Evolutionary conservation across 1,284 basidiomycete species (phyloP).

Genomic region (Cryptococcus sp.): DNA sequence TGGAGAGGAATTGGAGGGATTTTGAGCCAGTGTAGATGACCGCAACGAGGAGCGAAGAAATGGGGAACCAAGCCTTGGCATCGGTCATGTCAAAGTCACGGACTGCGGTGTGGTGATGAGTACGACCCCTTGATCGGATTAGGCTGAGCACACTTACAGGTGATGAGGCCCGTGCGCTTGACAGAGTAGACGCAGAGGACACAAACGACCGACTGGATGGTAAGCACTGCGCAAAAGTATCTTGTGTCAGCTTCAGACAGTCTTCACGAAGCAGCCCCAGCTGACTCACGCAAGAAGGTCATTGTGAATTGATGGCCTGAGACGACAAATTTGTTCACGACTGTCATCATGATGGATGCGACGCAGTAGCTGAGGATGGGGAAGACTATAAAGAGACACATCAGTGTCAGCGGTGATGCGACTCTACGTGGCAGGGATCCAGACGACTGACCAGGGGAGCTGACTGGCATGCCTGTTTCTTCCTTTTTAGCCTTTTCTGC

Average conservation of each 20-base stretch:
- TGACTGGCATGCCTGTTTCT: constrained; percentile 26
- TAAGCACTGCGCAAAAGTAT: constrained; percentile 59
- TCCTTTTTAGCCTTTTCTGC: constrained; percentile 38
- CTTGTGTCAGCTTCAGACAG: background rate
- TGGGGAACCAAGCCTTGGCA: constrained; percentile 90
- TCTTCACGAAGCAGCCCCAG: background rate
- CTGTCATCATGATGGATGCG: constrained; percentile 96
- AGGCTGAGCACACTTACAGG: constrained; percentile 53
- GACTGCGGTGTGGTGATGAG: constrained; percentile 51
- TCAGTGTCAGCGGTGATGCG: background rate
- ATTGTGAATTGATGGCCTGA: constrained; percentile 92
- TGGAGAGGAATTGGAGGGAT: constrained; percentile 89
- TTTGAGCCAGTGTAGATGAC: constrained; percentile 99
- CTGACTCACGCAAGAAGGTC: constrained; percentile 74
- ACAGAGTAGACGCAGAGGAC: constrained; percentile 70
- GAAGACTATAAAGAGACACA: constrained; percentile 16
- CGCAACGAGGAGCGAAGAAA: constrained; percentile 85
- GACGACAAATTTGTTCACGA: constrained; percentile 97
- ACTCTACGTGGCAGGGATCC: background rate
- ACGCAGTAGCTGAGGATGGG: constrained; percentile 88
- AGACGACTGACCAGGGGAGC: constrained; percentile 32
- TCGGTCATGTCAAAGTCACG: constrained; percentile 81
- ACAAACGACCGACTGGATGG: constrained; percentile 88
- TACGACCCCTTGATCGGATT: background rate
- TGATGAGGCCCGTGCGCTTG: constrained; percentile 79